Evolutionary conservation across 176 grass and related monocot genomes (phyloP).

Genomic region (Ampelocalamus luodianensis): DNA sequence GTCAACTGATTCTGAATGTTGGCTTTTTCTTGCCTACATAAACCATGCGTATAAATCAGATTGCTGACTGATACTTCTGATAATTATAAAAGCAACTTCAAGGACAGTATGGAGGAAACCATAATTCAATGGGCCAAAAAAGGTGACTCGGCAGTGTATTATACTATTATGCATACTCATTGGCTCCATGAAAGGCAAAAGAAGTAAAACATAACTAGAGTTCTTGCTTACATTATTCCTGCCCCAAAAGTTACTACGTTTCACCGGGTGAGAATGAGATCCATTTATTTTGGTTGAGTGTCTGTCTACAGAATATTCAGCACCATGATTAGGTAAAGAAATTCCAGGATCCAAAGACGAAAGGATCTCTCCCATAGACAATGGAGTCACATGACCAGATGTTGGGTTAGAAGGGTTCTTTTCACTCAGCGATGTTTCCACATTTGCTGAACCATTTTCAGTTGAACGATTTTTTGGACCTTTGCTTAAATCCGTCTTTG

Average conservation of each 20-base stretch:
- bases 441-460: constrained; percentile 57
- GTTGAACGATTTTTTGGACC: constrained; percentile 47
- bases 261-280: constrained; percentile 67
- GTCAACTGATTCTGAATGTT: constrained; percentile 80
- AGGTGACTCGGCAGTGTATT: background rate
- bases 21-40: constrained; percentile 84
- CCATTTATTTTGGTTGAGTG: constrained; percentile 75
- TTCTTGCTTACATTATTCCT: constrained; percentile 75
- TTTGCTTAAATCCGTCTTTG: constrained; percentile 58
- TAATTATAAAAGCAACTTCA: background rate
- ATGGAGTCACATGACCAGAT: constrained; percentile 54
- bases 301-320: constrained; percentile 73
- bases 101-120: background rate
- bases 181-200: background rate
- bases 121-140: constrained; percentile 27
- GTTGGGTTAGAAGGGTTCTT: constrained; percentile 58
- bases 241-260: constrained; percentile 86
- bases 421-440: constrained; percentile 47
- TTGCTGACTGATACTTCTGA: constrained; percentile 1
- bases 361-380: constrained; percentile 99
- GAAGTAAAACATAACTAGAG: constrained; percentile 15
- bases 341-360: constrained; percentile 93
- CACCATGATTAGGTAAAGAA: constrained; percentile 56
- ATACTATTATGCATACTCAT: constrained; percentile 13
- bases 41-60: constrained; percentile 49